Conservation (phyloP, 805 yeast genomes). For the Pichia cabralensis region DNA sequence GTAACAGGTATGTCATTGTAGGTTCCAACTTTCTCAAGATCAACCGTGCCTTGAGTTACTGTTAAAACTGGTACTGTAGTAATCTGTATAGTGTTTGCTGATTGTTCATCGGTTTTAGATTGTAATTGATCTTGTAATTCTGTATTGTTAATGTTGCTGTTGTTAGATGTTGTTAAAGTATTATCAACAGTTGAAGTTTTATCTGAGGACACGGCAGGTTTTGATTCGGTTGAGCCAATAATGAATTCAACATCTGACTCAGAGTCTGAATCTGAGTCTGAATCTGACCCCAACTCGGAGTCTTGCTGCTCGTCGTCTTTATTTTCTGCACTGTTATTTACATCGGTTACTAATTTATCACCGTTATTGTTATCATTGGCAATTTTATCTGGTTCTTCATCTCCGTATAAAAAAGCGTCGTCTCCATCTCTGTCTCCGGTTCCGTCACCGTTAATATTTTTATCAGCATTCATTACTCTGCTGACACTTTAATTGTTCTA, state of each 20-base stretch:
- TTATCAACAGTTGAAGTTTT: neutral
- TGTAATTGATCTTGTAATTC: constrained; percentile 2
- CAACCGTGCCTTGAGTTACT: constrained; percentile 39
- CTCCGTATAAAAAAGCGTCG: too few species aligned
- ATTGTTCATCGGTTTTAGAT: constrained; percentile 6
- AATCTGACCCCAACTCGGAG: constrained; percentile 8
- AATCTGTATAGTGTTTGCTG: constrained; percentile 16
- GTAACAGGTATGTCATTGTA: constrained; percentile 78
- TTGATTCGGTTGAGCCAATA: constrained; percentile 34
- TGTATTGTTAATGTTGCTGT: constrained; percentile 9
- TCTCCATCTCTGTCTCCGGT: too few species aligned
- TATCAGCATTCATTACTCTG: too few species aligned
- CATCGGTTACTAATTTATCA: too few species aligned
- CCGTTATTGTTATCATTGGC: too few species aligned
- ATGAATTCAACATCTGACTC: constrained; percentile 73
- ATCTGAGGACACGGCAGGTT: constrained; percentile 5
- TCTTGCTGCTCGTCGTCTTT: too few species aligned
- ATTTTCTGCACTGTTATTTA: too few species aligned
- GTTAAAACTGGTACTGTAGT: constrained; percentile 24
- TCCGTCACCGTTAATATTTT: too few species aligned
- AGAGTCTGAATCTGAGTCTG: constrained; percentile 16
- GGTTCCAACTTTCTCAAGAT: constrained; percentile 64
- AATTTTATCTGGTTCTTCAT: too few species aligned
- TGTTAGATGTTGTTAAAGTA: neutral
- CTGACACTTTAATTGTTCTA: too few species aligned